phyloP scores from a whole-genome alignment of 176 grass and related monocot genomes.

The Cenchrus fungigraminus region DNA sequence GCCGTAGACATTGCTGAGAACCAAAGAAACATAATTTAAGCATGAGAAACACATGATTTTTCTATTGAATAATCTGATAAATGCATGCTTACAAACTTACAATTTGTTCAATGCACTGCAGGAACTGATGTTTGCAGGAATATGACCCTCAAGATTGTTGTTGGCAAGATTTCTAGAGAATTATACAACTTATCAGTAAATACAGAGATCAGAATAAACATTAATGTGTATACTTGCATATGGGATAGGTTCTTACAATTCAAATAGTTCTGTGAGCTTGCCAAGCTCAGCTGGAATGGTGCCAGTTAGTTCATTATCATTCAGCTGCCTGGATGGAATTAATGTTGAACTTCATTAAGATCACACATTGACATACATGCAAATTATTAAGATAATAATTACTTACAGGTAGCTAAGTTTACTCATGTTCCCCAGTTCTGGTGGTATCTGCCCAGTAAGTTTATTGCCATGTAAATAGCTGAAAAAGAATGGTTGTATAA shows the following conservation, averaged over 20 bases:
- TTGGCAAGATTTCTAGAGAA: conserved; percentile 85
- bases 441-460: conserved; percentile 80
- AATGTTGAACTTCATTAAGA: conserved; percentile 2
- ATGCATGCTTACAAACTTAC: conserved; percentile 54
- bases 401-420: conserved; percentile 99
- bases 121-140: conserved; percentile 91
- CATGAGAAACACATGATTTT: conserved; percentile 3
- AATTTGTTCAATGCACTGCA: conserved; percentile 98
- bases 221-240: neutral
- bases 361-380: neutral
- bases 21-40: conserved; percentile 27
- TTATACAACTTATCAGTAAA: conserved; percentile 34
- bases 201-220: conserved; percentile 4
- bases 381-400: conserved; percentile 17
- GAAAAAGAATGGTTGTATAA: conserved; percentile 6
- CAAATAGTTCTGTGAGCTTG: conserved; percentile 95
- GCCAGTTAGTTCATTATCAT: conserved; percentile 89
- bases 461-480: conserved; percentile 99
- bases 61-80: neutral
- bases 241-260: conserved; percentile 63
- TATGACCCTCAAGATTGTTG: conserved; percentile 84
- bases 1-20: conserved; percentile 86
- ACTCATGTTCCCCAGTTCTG: conserved; percentile 94
- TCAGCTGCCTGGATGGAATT: conserved; percentile 71
- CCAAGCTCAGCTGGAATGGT: conserved; percentile 96